Percentiles rank a stretch among this genome's conserved stretches.
Evolutionary conservation across 257 asterid species (phyloP).

Genomic region (Gentiana straminea): DNA sequence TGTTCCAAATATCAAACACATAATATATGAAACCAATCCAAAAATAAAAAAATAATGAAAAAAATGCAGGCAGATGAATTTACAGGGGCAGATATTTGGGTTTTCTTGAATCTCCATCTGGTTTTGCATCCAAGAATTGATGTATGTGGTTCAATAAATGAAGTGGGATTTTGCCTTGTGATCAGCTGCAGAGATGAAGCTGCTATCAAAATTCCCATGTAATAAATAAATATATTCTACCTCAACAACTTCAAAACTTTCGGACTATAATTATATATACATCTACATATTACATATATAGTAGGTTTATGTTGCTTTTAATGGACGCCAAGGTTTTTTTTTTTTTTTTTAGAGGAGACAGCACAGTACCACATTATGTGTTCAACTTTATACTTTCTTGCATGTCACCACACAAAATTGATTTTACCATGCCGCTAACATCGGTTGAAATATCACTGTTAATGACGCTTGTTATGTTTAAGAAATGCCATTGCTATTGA

Average conservation of each 20-base stretch:
- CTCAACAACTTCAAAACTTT: neutral
- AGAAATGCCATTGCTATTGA: too few species aligned
- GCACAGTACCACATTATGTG: neutral
- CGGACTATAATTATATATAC: neutral
- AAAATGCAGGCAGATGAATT: neutral
- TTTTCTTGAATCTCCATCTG: constrained; percentile 31
- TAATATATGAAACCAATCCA: neutral
- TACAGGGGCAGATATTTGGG: constrained; percentile 47
- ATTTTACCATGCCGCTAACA: too few species aligned
- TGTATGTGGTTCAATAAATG: constrained; percentile 17
- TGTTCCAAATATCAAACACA: constrained; percentile 7
- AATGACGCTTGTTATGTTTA: too few species aligned
- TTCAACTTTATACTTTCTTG: too few species aligned
- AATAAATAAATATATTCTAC: neutral
- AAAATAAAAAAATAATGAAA: neutral
- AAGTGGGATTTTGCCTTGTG: constrained; percentile 27
- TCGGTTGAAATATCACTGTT: too few species aligned
- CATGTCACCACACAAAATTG: too few species aligned
- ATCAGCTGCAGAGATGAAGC: constrained; percentile 37
- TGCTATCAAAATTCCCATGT: constrained; percentile 42
- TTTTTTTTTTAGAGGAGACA: too few species aligned
- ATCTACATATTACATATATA: too few species aligned
- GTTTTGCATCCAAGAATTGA: constrained; percentile 25
- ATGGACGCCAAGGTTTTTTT: too few species aligned
- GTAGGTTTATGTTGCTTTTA: too few species aligned